Percentiles rank a stretch among this genome's conserved stretches.
Evolutionary conservation across 2,329 filamentous ascomycete species (phyloP).

Genomic region (Arthroderma sp.): DNA sequence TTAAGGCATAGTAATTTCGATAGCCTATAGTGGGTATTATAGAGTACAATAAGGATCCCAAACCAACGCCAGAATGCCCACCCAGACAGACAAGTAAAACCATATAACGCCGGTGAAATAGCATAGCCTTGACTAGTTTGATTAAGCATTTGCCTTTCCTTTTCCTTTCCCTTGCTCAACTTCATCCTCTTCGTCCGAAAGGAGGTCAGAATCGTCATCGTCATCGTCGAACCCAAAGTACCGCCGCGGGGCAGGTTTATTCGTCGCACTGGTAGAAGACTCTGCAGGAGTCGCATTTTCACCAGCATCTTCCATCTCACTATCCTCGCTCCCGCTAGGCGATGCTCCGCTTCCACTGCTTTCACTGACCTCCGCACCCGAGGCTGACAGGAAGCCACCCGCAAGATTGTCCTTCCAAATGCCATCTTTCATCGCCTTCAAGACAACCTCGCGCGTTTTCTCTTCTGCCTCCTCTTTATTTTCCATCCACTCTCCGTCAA

Average conservation of each 20-base stretch:
- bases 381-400: conserved; percentile 25
- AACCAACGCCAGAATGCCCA: not conserved
- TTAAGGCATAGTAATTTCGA: not conserved
- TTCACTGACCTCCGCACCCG: conserved; percentile 21
- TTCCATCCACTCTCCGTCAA: conserved; percentile 91
- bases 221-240: conserved; percentile 38
- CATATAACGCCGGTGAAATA: conserved; percentile 14
- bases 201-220: conserved; percentile 28
- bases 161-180: conserved; percentile 19
- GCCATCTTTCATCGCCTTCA: conserved; percentile 57
- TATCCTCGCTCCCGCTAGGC: conserved; percentile 22
- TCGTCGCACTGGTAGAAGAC: conserved; percentile 13
- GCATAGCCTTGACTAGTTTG: conserved; percentile 6
- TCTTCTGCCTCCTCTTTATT: conserved; percentile 83
- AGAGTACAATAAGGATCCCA: not conserved
- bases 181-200: conserved; percentile 29
- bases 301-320: conserved; percentile 22
- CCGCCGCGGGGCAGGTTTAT: conserved; percentile 18
- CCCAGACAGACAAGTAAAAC: conserved; percentile 5
- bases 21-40: not conserved
- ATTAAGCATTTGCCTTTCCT: conserved; percentile 22
- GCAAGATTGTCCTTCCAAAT: conserved; percentile 31
- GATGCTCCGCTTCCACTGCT: conserved; percentile 18
- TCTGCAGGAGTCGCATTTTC: conserved; percentile 18
- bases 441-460: conserved; percentile 63